A percentile compares a stretch with the other conserved stretches of the same genome.
Evolutionary conservation across 805 yeast species (phyloP).

Genomic region (Metschnikowia kofuensis): DNA sequence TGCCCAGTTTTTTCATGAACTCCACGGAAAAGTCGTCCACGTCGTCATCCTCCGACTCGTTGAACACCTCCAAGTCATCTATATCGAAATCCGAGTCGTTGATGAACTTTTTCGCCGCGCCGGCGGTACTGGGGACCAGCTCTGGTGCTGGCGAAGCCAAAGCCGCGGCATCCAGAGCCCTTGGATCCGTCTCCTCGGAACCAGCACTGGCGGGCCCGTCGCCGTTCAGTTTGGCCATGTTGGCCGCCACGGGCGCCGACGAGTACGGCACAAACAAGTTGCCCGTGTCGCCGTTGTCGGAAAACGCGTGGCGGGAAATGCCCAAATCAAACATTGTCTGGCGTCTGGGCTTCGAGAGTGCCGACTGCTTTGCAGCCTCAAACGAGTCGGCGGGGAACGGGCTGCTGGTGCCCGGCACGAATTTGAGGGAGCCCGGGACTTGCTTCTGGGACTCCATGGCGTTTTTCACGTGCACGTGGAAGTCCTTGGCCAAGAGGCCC

Average conservation of each 20-base stretch:
- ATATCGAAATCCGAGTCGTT: conserved; percentile 43
- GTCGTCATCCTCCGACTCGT: conserved; percentile 40
- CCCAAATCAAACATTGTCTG: conserved; percentile 55
- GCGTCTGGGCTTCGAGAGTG: conserved; percentile 42
- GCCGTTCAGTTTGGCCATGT: conserved; percentile 22
- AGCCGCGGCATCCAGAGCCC: neutral
- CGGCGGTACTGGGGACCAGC: conserved; percentile 2
- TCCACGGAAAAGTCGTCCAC: conserved; percentile 36
- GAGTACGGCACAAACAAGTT: conserved; percentile 63
- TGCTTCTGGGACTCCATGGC: conserved; percentile 54
- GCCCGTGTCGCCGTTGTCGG: conserved; percentile 41
- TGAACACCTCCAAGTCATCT: conserved; percentile 49
- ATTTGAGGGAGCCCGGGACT: neutral
- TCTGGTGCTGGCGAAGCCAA: neutral
- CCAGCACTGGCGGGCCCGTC: neutral
- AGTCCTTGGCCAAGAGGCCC: conserved; percentile 73
- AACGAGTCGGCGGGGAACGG: conserved; percentile 24
- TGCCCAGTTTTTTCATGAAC: conserved; percentile 43
- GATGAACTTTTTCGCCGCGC: conserved; percentile 6
- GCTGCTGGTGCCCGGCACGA: conserved; percentile 1
- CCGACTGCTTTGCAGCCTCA: conserved; percentile 35
- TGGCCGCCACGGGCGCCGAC: conserved; percentile 77
- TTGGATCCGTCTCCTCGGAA: conserved; percentile 4
- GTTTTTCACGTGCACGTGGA: conserved; percentile 65
- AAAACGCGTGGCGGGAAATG: conserved; percentile 40